These are phyloP conservation scores for Neurospora sp. DNA, from an alignment of 495 filamentous ascomycete species.

Conservation along the genomic window DNA sequence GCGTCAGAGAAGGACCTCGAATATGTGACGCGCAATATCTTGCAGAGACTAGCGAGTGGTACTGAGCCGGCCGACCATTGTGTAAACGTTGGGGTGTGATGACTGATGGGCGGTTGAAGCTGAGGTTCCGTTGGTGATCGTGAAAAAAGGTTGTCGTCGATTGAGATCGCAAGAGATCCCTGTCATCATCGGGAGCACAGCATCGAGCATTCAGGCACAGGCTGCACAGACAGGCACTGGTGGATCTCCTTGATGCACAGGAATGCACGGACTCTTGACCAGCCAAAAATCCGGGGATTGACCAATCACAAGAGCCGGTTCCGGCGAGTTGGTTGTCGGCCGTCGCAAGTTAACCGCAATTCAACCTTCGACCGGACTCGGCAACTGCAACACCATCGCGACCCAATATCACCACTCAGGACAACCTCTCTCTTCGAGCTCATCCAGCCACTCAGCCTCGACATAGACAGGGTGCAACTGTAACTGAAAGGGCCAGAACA, in stretches of 20 bases:
- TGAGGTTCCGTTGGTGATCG: background rate
- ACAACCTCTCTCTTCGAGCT: background rate
- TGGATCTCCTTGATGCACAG: background rate
- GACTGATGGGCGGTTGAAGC: background rate
- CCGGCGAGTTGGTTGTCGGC: background rate
- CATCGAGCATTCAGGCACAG: conserved; percentile 1
- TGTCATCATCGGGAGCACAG: background rate
- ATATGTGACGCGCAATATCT: background rate
- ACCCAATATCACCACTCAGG: background rate
- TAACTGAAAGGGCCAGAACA: background rate
- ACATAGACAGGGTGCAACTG: background rate
- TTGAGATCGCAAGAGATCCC: background rate
- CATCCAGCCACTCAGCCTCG: background rate
- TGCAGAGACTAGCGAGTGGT: background rate
- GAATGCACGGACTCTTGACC: background rate
- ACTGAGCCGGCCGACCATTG: background rate
- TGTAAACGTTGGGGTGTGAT: background rate
- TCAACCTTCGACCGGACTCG: background rate
- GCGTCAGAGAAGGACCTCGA: background rate
- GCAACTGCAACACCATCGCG: background rate
- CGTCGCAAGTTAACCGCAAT: background rate
- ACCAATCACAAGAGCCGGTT: background rate
- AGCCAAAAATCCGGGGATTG: background rate
- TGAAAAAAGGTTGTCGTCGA: background rate
- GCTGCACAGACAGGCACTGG: background rate